These are phyloP conservation scores for Sporisorium sorghi DNA, from an alignment of 1,284 basidiomycete genomes.

Conservation along the genomic window DNA sequence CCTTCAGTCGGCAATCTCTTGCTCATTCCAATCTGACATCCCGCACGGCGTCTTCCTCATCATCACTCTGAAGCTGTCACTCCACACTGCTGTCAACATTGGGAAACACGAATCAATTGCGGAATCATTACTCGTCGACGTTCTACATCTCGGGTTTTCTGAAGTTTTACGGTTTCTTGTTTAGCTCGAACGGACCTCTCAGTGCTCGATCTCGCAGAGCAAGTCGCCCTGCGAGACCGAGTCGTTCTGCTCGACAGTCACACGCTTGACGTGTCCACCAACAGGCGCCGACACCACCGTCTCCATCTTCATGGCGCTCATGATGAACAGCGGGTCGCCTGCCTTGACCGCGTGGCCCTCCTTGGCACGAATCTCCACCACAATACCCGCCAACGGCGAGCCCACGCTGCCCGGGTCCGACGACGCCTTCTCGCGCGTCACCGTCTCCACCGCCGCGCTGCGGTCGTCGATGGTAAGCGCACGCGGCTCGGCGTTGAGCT, in stretches of 20 bases:
- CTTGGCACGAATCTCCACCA: slow-evolving; percentile 96
- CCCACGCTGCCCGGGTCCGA: slow-evolving; percentile 93
- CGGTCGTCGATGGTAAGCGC: slow-evolving; percentile 84
- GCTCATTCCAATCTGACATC: too few species aligned
- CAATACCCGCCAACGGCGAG: slow-evolving; percentile 85
- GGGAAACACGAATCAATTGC: slow-evolving; percentile 1
- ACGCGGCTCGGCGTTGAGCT: slow-evolving; percentile 72
- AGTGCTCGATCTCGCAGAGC: slow-evolving; percentile 75
- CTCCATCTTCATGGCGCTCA: slow-evolving; percentile 76
- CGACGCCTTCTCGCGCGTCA: slow-evolving; percentile 92
- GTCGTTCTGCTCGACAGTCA: slow-evolving; percentile 80
- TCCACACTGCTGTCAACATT: too few species aligned
- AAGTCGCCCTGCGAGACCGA: slow-evolving; percentile 89
- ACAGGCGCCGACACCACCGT: slow-evolving; percentile 94
- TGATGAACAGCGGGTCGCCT: slow-evolving; percentile 85
- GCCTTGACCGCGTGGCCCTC: slow-evolving; percentile 97
- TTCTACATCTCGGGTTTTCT: slow-evolving; percentile 21
- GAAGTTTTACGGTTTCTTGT: slow-evolving; percentile 6
- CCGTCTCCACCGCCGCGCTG: slow-evolving; percentile 89
- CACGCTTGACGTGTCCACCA: slow-evolving; percentile 91
- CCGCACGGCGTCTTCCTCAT: too few species aligned
- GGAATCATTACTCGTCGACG: slow-evolving; percentile 6
- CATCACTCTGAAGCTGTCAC: too few species aligned
- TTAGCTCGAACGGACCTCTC: not conserved
- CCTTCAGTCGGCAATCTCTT: not conserved